A percentile compares a stretch with the other conserved stretches of the same genome.
These are phyloP conservation scores for Mallotus repandus DNA, from an alignment of 441 rosid species.

Conservation along the genomic window DNA sequence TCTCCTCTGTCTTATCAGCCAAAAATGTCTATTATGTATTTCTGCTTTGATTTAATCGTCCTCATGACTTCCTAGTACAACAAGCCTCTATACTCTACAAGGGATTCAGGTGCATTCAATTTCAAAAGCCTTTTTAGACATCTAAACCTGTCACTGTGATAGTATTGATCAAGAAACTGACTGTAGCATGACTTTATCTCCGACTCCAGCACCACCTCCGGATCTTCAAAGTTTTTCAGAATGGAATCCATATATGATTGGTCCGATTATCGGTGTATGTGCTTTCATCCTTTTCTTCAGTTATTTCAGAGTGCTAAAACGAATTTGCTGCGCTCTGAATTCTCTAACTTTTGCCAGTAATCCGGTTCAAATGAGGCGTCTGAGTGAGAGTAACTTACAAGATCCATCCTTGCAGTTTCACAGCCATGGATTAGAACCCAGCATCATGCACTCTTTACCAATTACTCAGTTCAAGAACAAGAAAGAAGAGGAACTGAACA, in stretches of 20 bases:
- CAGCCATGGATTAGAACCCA: conserved; percentile 33
- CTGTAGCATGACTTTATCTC: neutral
- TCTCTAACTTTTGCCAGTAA: conserved; percentile 2
- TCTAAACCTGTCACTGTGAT: neutral
- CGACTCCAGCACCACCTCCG: conserved; percentile 3
- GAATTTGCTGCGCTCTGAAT: neutral
- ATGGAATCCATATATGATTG: conserved; percentile 25
- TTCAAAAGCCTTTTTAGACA: neutral
- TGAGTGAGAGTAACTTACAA: conserved; percentile 14
- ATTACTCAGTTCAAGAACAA: conserved; percentile 25
- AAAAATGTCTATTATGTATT: neutral
- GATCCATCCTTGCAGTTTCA: conserved; percentile 21
- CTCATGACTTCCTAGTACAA: neutral
- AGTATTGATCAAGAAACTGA: neutral
- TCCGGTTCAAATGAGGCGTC: conserved; percentile 19
- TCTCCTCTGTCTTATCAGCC: conserved; percentile 14
- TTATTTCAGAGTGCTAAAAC: conserved; percentile 24
- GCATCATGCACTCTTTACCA: conserved; percentile 32
- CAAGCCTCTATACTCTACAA: neutral
- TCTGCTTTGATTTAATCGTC: conserved; percentile 12
- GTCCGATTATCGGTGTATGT: conserved; percentile 16
- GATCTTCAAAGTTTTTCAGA: neutral
- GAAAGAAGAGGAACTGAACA: conserved; percentile 16
- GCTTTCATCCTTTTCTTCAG: conserved; percentile 20
- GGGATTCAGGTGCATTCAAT: neutral